These are phyloP conservation scores for Lentinula edodes DNA, from an alignment of 768 basidiomycete genomes.

Conservation along the genomic window DNA sequence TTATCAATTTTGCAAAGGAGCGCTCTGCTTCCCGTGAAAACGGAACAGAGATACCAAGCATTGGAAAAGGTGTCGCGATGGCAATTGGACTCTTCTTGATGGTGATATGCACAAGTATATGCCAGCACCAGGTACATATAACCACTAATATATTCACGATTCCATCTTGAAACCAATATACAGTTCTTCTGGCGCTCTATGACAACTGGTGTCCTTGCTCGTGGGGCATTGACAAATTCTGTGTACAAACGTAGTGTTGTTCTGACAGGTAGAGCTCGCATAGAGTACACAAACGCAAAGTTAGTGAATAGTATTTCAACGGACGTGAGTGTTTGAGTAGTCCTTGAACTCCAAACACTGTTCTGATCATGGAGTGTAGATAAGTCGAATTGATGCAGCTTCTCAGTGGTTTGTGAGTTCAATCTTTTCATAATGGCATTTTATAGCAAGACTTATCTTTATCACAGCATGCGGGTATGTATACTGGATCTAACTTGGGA, in stretches of 20 bases:
- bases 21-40: slow-evolving; percentile 32
- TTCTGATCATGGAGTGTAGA: slow-evolving; percentile 20
- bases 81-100: slow-evolving; percentile 47
- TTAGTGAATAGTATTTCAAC: slow-evolving; percentile 59
- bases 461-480: not conserved
- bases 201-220: slow-evolving; percentile 57
- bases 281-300: slow-evolving; percentile 53
- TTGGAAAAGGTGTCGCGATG: slow-evolving; percentile 57
- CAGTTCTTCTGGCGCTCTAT: slow-evolving; percentile 72
- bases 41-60: slow-evolving; percentile 26
- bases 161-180: not conserved
- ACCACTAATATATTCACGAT: not conserved
- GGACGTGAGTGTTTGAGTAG: slow-evolving; percentile 39
- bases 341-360: not conserved
- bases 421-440: not conserved
- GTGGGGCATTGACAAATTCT: slow-evolving; percentile 61
- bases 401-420: slow-evolving; percentile 69
- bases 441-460: not conserved
- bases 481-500: not conserved
- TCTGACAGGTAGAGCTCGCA: slow-evolving; percentile 61
- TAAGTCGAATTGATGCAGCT: slow-evolving; percentile 52
- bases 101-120: slow-evolving; percentile 47
- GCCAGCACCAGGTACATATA: slow-evolving; percentile 51
- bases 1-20: slow-evolving; percentile 59
- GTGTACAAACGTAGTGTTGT: slow-evolving; percentile 67